These are phyloP conservation scores for Mortierella sp. DNA, from an alignment of 371 early-diverging fungal genomes.

Conservation along the genomic window DNA sequence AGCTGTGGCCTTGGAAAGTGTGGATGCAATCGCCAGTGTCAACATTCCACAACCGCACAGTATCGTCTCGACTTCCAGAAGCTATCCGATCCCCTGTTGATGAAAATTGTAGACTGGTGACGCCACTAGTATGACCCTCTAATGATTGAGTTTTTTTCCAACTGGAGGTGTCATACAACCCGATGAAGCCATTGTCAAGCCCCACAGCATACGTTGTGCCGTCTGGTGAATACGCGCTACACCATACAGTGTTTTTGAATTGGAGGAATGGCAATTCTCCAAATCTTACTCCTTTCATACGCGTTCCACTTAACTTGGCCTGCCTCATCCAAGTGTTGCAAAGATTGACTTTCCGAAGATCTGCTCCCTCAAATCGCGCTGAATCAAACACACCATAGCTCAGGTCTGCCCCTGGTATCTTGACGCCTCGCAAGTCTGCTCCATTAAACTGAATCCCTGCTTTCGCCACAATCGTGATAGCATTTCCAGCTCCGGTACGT, in stretches of 20 bases:
- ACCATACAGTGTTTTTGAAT: not conserved
- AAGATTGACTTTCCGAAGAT: constrained; percentile 7
- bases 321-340: not conserved
- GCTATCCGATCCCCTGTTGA: constrained; percentile 12
- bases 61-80: not conserved
- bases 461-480: not conserved
- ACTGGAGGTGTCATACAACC: not conserved
- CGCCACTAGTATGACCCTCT: not conserved
- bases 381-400: not conserved
- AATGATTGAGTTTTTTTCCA: not conserved
- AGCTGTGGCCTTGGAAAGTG: not conserved
- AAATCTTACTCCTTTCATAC: not conserved
- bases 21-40: not conserved
- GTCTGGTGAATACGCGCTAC: constrained; percentile 6
- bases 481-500: not conserved
- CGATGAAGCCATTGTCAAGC: too few relatives aligned
- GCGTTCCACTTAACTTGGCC: constrained; percentile 2
- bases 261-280: not conserved
- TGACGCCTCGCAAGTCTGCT: not conserved
- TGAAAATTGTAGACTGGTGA: constrained; percentile 9
- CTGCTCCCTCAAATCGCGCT: not conserved
- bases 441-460: not conserved
- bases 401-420: not conserved
- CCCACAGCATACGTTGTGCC: constrained; percentile 1
- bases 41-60: constrained; percentile 7